phyloP scores from a whole-genome alignment of 139 green algal genomes.

The Helicosporidium sp. region DNA sequence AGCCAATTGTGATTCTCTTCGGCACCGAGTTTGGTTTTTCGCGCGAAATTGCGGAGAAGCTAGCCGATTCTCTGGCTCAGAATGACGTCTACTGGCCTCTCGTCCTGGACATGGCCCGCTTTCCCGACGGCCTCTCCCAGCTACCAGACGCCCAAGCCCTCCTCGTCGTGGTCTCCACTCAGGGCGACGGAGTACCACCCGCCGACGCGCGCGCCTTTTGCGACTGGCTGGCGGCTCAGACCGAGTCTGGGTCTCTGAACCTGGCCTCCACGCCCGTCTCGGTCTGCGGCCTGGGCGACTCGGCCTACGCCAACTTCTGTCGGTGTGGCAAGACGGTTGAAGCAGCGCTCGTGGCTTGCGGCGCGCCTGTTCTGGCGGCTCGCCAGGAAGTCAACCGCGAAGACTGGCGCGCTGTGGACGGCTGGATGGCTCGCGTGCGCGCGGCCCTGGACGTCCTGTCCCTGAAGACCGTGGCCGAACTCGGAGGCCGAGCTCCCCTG shows the following conservation, averaged over 20 bases:
- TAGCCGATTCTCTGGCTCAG: slow-evolving; percentile 4
- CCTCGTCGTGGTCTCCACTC: slow-evolving; percentile 63
- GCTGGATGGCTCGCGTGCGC: slow-evolving; percentile 38
- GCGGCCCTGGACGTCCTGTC: slow-evolving; percentile 14
- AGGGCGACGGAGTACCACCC: slow-evolving; percentile 72
- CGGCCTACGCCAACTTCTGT: slow-evolving; percentile 69
- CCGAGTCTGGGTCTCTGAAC: too few relatives aligned
- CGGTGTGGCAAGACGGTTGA: slow-evolving; percentile 60
- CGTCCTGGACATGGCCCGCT: slow-evolving; percentile 58
- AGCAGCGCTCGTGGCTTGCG: slow-evolving; percentile 27
- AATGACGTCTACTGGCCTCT: slow-evolving; percentile 27
- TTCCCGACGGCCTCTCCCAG: slow-evolving; percentile 31
- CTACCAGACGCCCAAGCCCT: slow-evolving; percentile 33
- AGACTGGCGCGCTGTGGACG: slow-evolving; percentile 52
- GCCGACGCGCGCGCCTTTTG: slow-evolving; percentile 64
- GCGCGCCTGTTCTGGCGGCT: slow-evolving; percentile 15
- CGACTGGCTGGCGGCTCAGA: slow-evolving; percentile 57
- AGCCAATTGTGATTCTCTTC: too few relatives aligned
- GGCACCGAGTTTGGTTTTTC: slow-evolving; percentile 77
- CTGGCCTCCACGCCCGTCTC: too few relatives aligned
- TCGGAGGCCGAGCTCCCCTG: too few relatives aligned
- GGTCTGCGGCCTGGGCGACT: slow-evolving; percentile 65
- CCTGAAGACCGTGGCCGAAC: slow-evolving; percentile 31
- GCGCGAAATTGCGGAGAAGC: slow-evolving; percentile 64
- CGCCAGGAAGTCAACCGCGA: slow-evolving; percentile 57